Evolutionary conservation across 257 asterid species (phyloP).

Genomic region (Paraleonurus japonicus): DNA sequence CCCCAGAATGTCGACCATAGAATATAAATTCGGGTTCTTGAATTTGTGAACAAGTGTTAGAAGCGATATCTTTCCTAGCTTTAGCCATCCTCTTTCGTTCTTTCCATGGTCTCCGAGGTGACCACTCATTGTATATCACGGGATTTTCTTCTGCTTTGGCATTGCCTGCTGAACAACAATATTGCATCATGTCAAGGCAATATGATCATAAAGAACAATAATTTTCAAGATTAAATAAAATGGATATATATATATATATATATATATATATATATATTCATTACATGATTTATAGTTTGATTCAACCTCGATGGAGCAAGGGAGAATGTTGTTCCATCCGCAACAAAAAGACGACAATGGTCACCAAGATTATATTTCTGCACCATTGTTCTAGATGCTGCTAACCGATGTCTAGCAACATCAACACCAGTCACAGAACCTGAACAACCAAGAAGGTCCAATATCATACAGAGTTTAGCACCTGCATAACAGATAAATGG

Average conservation of each 20-base stretch:
- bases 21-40: constrained; percentile 84
- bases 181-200: constrained; percentile 14
- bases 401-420: constrained; percentile 81
- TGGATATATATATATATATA: constrained; percentile 14
- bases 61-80: constrained; percentile 39
- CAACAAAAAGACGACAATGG: constrained; percentile 84
- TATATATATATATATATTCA: constrained; percentile 24
- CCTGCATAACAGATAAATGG: constrained; percentile 48
- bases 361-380: constrained; percentile 79
- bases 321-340: constrained; percentile 88
- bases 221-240: background rate
- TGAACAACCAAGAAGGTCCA: constrained; percentile 75
- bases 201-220: constrained; percentile 15
- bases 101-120: constrained; percentile 71
- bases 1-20: constrained; percentile 77
- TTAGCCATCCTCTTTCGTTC: constrained; percentile 72
- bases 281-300: constrained; percentile 43
- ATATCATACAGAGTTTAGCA: constrained; percentile 91
- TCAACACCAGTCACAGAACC: constrained; percentile 95
- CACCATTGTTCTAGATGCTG: constrained; percentile 89
- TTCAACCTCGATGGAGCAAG: constrained; percentile 51
- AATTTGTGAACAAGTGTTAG: constrained; percentile 36
- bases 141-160: constrained; percentile 29
- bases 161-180: constrained; percentile 30
- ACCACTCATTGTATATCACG: constrained; percentile 70